These are phyloP conservation scores for Dichotomocladium elegans DNA, from an alignment of 371 early-diverging fungal species.

Conservation along the genomic window DNA sequence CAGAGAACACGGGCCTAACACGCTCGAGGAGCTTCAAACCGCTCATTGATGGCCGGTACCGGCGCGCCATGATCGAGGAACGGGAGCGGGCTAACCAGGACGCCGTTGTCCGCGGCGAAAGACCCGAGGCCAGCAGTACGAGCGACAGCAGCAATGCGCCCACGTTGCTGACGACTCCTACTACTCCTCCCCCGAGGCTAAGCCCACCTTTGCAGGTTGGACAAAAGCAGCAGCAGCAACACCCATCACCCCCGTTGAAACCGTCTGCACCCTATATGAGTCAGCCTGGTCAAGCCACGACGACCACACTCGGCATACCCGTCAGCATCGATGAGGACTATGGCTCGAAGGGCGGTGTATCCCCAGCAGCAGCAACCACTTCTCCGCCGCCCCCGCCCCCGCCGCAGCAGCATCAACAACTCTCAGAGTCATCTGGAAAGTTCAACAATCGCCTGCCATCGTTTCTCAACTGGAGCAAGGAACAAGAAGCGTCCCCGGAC, in stretches of 20 bases:
- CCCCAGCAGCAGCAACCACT: background rate
- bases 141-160: background rate
- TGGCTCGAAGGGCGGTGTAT: background rate
- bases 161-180: background rate
- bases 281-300: background rate
- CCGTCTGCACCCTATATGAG: background rate
- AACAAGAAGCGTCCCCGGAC: background rate
- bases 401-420: too few relatives aligned
- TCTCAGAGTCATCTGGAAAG: too few relatives aligned
- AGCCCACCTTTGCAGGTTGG: background rate
- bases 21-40: slow-evolving; percentile 28
- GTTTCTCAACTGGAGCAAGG: too few relatives aligned
- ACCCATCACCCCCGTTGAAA: too few relatives aligned
- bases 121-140: too few relatives aligned
- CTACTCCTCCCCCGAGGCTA: background rate
- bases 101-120: slow-evolving; percentile 11
- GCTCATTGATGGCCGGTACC: slow-evolving; percentile 30
- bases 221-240: background rate
- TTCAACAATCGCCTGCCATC: background rate
- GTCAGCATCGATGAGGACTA: background rate
- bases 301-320: background rate
- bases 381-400: too few relatives aligned
- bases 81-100: slow-evolving; percentile 17
- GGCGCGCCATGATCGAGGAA: slow-evolving; percentile 19
- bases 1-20: slow-evolving; percentile 16